phyloP scores from a whole-genome alignment of 2,329 filamentous ascomycete species.

The Trichoderma breve region DNA sequence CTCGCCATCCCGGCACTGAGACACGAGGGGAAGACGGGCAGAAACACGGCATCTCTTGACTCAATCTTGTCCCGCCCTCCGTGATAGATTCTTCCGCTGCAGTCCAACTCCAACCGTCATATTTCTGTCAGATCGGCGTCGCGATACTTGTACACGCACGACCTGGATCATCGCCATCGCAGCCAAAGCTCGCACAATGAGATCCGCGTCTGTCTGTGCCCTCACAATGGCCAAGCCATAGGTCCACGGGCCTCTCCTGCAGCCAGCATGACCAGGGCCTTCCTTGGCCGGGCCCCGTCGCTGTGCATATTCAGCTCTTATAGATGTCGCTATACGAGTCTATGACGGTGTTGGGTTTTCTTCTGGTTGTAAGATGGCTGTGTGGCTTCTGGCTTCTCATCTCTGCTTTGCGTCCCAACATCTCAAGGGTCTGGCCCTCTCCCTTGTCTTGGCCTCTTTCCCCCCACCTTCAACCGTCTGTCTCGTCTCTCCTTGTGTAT shows the following conservation, averaged over 20 bases:
- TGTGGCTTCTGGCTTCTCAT: background rate
- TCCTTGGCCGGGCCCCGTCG: background rate
- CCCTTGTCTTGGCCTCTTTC: background rate
- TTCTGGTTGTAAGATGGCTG: background rate
- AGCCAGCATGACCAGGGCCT: background rate
- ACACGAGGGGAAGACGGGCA: background rate
- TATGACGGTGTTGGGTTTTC: background rate
- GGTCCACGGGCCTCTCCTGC: background rate
- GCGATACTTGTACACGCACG: background rate
- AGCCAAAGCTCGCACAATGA: background rate
- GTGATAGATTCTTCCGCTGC: background rate
- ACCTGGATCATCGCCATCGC: background rate
- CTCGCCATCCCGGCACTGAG: background rate
- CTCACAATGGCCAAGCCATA: background rate
- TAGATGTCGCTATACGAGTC: background rate
- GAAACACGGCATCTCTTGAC: background rate
- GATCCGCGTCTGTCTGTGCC: background rate
- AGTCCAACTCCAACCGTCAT: background rate
- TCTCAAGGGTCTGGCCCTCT: background rate
- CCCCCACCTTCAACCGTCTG: background rate
- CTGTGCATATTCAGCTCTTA: conserved; percentile 1
- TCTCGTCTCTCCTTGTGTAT: background rate
- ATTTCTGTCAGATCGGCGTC: background rate
- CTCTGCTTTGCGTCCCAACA: background rate
- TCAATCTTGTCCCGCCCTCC: background rate